phyloP scores from a whole-genome alignment of 768 basidiomycete species.

The Termitomyces sp. region DNA sequence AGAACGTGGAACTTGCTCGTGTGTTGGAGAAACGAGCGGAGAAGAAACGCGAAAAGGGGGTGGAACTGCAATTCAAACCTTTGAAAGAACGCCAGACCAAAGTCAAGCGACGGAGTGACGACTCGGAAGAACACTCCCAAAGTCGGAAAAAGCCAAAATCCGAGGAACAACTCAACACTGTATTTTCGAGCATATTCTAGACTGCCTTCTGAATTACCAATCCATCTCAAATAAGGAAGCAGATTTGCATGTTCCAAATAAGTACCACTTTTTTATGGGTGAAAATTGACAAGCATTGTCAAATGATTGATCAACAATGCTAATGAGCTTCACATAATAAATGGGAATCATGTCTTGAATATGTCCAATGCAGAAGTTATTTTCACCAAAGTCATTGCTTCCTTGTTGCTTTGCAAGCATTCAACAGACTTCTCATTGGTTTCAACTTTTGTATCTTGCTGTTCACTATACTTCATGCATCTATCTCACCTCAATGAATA shows the following conservation, averaged over 20 bases:
- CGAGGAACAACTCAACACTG: slow-evolving; percentile 11
- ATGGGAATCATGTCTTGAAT: too few species aligned
- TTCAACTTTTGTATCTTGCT: too few species aligned
- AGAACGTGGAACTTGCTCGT: slow-evolving; percentile 89
- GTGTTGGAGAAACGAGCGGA: slow-evolving; percentile 78
- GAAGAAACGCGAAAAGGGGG: slow-evolving; percentile 54
- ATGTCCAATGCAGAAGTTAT: too few species aligned
- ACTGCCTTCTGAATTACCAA: not conserved
- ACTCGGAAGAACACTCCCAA: slow-evolving; percentile 13
- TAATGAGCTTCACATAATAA: not conserved
- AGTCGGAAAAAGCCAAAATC: slow-evolving; percentile 25
- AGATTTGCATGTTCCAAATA: too few species aligned
- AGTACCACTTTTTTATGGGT: not conserved
- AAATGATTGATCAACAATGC: not conserved
- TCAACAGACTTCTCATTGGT: too few species aligned
- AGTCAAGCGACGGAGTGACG: slow-evolving; percentile 22
- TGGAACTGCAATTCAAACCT: slow-evolving; percentile 38
- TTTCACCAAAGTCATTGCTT: too few species aligned
- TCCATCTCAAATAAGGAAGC: not conserved
- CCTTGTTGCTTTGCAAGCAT: too few species aligned
- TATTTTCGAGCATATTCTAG: slow-evolving; percentile 16
- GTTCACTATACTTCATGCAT: too few species aligned
- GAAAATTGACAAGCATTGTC: not conserved
- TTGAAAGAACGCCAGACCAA: slow-evolving; percentile 20
- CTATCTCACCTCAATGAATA: too few species aligned